Evolutionary conservation across 306 rosid species (phyloP).

Genomic region (Hippophae gyantsensis): DNA sequence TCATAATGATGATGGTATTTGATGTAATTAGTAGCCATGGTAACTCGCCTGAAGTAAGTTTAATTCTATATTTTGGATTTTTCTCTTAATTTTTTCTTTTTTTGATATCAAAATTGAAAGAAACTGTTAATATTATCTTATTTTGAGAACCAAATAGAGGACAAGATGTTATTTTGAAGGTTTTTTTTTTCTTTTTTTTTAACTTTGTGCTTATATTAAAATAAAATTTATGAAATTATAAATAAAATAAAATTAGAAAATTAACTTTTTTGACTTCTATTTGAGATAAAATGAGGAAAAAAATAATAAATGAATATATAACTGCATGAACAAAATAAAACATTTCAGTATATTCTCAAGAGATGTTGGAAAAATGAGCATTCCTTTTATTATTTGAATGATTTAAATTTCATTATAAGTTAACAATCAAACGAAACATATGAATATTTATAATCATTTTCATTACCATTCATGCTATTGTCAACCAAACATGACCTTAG

Average conservation of each 20-base stretch:
- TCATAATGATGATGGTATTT: slow-evolving; percentile 47
- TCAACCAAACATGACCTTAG: too few relatives aligned
- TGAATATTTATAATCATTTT: too few relatives aligned
- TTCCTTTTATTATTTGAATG: too few relatives aligned
- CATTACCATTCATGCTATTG: too few relatives aligned
- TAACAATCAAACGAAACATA: too few relatives aligned
- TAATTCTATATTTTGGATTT: slow-evolving; percentile 6
- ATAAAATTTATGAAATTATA: slow-evolving; percentile 26
- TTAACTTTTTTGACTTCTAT: too few relatives aligned
- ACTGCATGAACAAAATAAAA: too few relatives aligned
- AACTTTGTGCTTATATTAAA: slow-evolving; percentile 30
- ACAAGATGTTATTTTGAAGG: not conserved
- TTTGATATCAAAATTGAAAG: not conserved
- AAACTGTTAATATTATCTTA: not conserved
- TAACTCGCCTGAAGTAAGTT: slow-evolving; percentile 44
- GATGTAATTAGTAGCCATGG: slow-evolving; percentile 33
- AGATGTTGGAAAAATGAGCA: too few relatives aligned
- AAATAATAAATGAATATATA: too few relatives aligned
- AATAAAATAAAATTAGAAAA: slow-evolving; percentile 20
- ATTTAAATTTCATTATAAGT: slow-evolving; percentile 19
- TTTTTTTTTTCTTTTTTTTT: not conserved
- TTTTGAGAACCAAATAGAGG: too few relatives aligned
- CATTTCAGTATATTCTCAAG: too few relatives aligned
- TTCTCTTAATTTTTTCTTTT: not conserved
- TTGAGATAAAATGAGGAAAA: too few relatives aligned